Base-by-base conservation (phyloP, 345 rosid species). In the Eucalyptus rudis region DNA sequence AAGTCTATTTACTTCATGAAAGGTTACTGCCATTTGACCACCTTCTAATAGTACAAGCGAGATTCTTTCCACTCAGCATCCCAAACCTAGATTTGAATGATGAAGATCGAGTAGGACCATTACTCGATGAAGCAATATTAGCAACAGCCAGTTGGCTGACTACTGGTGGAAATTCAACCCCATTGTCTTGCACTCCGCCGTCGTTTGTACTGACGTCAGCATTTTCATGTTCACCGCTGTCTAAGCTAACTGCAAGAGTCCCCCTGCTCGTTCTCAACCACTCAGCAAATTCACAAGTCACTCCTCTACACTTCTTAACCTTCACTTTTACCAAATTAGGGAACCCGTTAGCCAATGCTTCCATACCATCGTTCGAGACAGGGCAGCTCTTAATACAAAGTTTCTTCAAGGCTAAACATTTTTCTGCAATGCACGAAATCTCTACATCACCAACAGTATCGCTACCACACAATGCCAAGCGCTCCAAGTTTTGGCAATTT, bases 251-350 rank as follows among this genome's bases (percentile, higher is more conserved):
- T 4, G 92, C 92, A 31, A 96, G 91, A 1, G 92, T 92, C 51
- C 86, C 95, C 89, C 97, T 86, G 86, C 88, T 89, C 25, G 45
- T 44, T 45, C 88, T 86, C 87, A 89, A 86, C 90, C 88, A 86
- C 50, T 89, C 87, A 4, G 90, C 88, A 29, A 87, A 83, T 62
- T 89, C 93, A n/a, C 76, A 59, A 51, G 98, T 96, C 87, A 96
- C 97, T 49, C 93, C 94, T 92, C 95, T 91, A 88, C 99, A 96
- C 88, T 96, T 96, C 94, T 94, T 96, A 91, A 96, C 95, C 93
- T 96, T 96, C 88, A 96, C 95, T 90, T 96, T 96, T 17, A 96
- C 93, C 93, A 96, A 91, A 89, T 96, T 96, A 1, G 97, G 99
- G 91, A 97, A 96, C 87, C 99, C 97, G 36, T 54, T 87, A 12